Base-by-base conservation (phyloP, 495 filamentous ascomycete genomes). In the Trichoderma virens region DNA sequence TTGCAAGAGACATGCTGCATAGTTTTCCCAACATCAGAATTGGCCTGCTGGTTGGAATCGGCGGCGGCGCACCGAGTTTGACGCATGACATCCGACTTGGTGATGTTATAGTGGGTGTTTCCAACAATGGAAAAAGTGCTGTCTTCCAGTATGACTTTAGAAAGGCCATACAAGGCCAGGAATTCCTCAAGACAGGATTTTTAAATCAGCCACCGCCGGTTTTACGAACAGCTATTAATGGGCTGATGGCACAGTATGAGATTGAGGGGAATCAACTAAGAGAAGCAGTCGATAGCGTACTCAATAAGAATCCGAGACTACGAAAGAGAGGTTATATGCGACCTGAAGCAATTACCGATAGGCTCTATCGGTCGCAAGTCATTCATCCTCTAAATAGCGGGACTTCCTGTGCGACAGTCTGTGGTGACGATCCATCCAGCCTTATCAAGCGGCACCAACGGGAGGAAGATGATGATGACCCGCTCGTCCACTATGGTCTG, bases 1-100 rank as follows among this genome's bases (percentile, higher is more conserved):
- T 76, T 2, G 75, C 67, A 5, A 71, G 25, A 27, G 64, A n/a
- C n/a, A n/a, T n/a, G n/a, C n/a, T n/a, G n/a, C n/a, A n/a, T n/a
- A n/a, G n/a, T n/a, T n/a, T n/a, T 66, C 68, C 73, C n/a, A 70
- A 72, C 20, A 64, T 83, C 30, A 63, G 73, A 30, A 65, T 79
- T 62, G 65, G 73, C 38, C 69, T 84, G 28, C 77, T 83, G 68
- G 79, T 85, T 7, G 80, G 79, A 23, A 80, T 81, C 39, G 79
- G 73, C 14, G 78, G 76, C n/a, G 79, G 77, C 4, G 70, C 72
- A 5, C 75, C 79, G 5, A 74, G 63, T 34, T 23, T n/a, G 14
- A 65, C 68, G 25, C 65, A 71, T 56, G 70, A 78, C 66, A 74
- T 83, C 7, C 73, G 62, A 13, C 63, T 73, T 1, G 71, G 71